Percentiles rank a stretch among this genome's conserved stretches.
These are phyloP conservation scores for Alternaria incomplexa DNA, from an alignment of 2,329 filamentous ascomycete genomes.

Conservation along the genomic window DNA sequence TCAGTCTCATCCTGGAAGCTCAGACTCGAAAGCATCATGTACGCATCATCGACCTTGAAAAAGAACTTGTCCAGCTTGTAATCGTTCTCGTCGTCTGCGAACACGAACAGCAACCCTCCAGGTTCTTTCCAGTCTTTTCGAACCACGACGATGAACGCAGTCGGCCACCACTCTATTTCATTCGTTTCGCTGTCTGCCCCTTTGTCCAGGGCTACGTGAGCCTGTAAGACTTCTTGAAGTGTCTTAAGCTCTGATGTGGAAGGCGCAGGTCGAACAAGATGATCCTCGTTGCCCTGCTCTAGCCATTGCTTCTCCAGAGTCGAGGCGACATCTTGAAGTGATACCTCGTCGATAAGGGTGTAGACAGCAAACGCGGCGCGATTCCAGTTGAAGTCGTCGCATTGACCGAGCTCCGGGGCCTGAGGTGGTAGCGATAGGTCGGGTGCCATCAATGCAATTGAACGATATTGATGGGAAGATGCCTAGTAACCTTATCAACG, in stretches of 20 bases:
- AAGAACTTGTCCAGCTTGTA: not conserved
- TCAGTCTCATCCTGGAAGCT: not conserved
- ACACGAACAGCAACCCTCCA: not conserved
- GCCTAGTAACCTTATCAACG: not conserved
- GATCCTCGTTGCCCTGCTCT: not conserved
- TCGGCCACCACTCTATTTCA: not conserved
- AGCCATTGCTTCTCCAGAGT: not conserved
- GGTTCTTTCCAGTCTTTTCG: not conserved
- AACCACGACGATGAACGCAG: not conserved
- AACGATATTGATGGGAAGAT: not conserved
- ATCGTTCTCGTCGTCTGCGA: not conserved
- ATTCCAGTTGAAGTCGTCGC: not conserved
- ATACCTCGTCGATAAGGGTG: not conserved
- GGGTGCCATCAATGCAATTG: not conserved
- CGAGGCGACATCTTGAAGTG: not conserved
- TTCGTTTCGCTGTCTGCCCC: not conserved
- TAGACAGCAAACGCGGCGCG: not conserved
- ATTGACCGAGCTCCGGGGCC: not conserved
- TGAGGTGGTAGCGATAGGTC: not conserved
- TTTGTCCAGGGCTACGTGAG: not conserved
- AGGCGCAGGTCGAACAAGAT: not conserved
- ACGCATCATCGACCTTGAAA: not conserved
- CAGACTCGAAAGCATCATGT: not conserved
- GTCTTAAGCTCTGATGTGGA: not conserved
- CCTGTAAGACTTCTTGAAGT: not conserved